Evolutionary conservation across 2,329 filamentous ascomycete genomes (phyloP).

Genomic region (Cladophialophora chaetospira): DNA sequence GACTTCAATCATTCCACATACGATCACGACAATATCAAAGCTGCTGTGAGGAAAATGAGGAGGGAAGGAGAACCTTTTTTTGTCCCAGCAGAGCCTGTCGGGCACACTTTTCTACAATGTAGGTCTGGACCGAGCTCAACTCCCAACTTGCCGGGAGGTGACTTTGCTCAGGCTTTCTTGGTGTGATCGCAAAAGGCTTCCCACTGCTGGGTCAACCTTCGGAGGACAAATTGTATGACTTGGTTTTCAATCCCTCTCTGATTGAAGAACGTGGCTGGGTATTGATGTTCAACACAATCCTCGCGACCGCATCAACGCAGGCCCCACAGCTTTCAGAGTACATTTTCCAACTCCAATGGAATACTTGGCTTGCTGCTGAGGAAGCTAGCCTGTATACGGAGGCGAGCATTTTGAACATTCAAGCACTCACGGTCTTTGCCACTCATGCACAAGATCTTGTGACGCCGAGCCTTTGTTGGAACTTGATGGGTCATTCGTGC

Average conservation of each 20-base stretch:
- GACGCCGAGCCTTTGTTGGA: constrained; percentile 5
- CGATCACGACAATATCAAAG: constrained; percentile 11
- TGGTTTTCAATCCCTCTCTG: constrained; percentile 6
- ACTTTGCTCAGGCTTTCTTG: neutral
- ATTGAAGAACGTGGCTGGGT: constrained; percentile 1
- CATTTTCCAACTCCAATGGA: constrained; percentile 6
- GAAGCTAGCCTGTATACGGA: constrained; percentile 8
- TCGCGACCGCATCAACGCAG: constrained; percentile 8
- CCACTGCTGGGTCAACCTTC: constrained; percentile 1
- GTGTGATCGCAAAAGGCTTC: neutral
- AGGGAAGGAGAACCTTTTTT: constrained; percentile 6
- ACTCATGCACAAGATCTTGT: constrained; percentile 12
- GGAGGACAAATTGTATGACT: neutral
- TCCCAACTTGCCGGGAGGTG: neutral
- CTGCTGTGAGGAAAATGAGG: neutral
- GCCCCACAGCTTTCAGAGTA: neutral
- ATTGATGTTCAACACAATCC: constrained; percentile 9
- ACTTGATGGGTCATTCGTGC: constrained; percentile 1
- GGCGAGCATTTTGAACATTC: constrained; percentile 5
- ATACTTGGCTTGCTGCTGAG: constrained; percentile 9
- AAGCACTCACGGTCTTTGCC: constrained; percentile 8
- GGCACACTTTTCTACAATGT: neutral
- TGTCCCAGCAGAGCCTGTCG: neutral
- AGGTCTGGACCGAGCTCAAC: neutral
- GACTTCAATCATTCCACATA: constrained; percentile 4